phyloP scores from a whole-genome alignment of 768 basidiomycete species.

The Agaricus subrufescens region DNA sequence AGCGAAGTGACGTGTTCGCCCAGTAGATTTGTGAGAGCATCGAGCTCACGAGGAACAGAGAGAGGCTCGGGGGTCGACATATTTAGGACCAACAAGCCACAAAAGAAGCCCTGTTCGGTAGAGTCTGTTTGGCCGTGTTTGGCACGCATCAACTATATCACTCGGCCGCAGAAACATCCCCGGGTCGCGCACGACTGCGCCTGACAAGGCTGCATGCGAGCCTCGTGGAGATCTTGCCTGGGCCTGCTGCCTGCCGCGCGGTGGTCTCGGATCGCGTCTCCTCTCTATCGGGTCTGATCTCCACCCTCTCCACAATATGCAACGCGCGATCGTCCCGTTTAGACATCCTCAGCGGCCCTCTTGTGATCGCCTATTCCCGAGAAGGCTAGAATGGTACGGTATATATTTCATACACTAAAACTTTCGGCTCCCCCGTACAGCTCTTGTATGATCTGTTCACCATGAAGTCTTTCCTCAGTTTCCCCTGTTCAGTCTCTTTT shows the following conservation, averaged over 20 bases:
- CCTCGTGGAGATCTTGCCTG: no score
- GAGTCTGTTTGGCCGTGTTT: slow-evolving; percentile 11
- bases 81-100: not conserved
- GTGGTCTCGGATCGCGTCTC: no score
- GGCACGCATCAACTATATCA: not conserved
- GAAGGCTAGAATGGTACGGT: not conserved
- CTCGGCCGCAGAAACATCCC: not conserved
- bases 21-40: slow-evolving; percentile 47
- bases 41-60: slow-evolving; percentile 31
- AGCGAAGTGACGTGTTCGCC: slow-evolving; percentile 52
- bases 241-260: no score
- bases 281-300: no score
- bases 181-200: not conserved
- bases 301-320: no score
- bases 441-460: not conserved
- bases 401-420: not conserved
- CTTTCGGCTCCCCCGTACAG: not conserved
- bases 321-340: no score
- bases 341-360: not conserved
- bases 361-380: slow-evolving; percentile 3
- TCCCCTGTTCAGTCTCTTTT: slow-evolving; percentile 3
- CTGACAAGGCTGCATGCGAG: no score
- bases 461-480: not conserved
- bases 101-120: slow-evolving; percentile 1
- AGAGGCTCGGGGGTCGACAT: slow-evolving; percentile 5